Percentiles rank a stretch among this genome's conserved stretches.
Conservation (phyloP, 306 rosid species). For the Albizia julibrissin region DNA sequence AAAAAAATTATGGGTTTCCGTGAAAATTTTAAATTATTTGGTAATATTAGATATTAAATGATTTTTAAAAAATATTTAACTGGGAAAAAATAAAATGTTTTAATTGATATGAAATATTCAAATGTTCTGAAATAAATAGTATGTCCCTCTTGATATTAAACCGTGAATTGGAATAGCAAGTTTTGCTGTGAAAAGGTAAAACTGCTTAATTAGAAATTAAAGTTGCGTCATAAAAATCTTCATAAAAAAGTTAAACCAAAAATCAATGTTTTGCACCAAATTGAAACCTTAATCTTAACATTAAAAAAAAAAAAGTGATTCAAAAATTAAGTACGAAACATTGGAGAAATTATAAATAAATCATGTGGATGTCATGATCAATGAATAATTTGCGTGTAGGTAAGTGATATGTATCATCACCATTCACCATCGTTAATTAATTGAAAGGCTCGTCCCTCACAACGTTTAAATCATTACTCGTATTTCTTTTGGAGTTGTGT, state of each 20-base stretch:
- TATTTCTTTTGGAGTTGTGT: not conserved
- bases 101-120: not conserved
- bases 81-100: not conserved
- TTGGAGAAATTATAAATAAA: not conserved
- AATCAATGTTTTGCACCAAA: not conserved
- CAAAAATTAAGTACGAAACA: no score
- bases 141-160: not conserved
- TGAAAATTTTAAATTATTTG: not conserved
- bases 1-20: not conserved
- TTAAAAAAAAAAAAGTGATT: no score
- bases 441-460: no score
- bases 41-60: not conserved
- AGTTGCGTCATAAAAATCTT: no score
- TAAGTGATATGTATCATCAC: not conserved
- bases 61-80: not conserved
- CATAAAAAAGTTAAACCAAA: not conserved
- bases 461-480: no score
- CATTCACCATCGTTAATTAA: not conserved
- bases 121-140: not conserved
- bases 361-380: constrained; percentile 3
- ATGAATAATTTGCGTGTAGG: not conserved
- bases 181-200: no score
- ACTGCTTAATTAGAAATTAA: not conserved
- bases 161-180: not conserved
- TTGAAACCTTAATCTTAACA: not conserved